Evolutionary conservation across 768 basidiomycete genomes (phyloP), one percentile per base, ranked within the genome.

Genomic region (Sporobolomyces phaffii): DNA sequence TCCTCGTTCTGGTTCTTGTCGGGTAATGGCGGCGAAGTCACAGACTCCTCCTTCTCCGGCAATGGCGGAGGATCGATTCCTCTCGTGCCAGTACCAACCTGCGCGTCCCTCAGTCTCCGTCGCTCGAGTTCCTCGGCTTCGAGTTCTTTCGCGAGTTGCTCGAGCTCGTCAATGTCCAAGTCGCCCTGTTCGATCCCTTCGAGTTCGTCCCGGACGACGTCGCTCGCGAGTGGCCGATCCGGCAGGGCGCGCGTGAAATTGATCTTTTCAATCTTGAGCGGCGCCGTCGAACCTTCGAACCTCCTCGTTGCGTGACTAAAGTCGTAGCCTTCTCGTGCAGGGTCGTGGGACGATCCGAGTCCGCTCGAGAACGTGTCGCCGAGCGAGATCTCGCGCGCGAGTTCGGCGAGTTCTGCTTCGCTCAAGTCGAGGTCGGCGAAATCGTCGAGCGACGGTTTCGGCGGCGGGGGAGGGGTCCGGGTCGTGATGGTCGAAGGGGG

Each of bases 361-460:
- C 40, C 60, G 26, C 43, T 49, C 7, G 64, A 62, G 56, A 60
- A 64, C 5, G 68, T 53, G 26, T 62, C 64, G 57, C 41, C 56
- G 1, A 11, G 7, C 1, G 47, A 26, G 28, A 64, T 56, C 54
- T 58, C 59, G 44, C 38, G 33, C 31, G 60, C 56, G 53, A 72
- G 70, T 38, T 60, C 54, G 29, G 62, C 70, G 40, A 68, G 70
- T 47, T 72, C 70, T 2, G 38, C 33, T 41, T 59, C 44, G 26
- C 65, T 29, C 10, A 72, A 53, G 45, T 61, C 36, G 28, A 72
- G 60, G 50, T 51, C 52, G 62, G 69, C 58, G n/a, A 70, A 70
- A 43, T 70, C 69, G 64, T 66, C 61, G 62, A 70, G 51, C 5
- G 64, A 34, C 22, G 66, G 66, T 28, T 59, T 68, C 13, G 67